Conservation (phyloP, 768 basidiomycete species). For the Panus rudis region DNA sequence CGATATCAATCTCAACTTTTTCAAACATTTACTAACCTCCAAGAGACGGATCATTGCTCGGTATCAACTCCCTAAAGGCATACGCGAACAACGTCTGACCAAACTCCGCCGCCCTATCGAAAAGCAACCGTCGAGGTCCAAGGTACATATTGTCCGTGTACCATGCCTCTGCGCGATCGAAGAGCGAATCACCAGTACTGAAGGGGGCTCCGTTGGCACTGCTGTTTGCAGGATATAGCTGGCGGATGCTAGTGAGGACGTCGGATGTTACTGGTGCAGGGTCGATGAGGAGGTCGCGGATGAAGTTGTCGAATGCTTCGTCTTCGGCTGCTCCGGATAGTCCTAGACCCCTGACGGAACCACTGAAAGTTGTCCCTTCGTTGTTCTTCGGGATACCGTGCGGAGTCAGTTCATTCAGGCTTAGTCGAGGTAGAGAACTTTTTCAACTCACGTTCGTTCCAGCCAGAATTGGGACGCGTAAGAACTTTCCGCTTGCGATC, state of each 20-base stretch:
- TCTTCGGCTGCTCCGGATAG: slow-evolving; percentile 32
- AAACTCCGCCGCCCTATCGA: slow-evolving; percentile 35
- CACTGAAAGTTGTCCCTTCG: slow-evolving; percentile 41
- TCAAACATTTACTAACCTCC: slow-evolving; percentile 33
- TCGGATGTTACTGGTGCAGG: slow-evolving; percentile 38
- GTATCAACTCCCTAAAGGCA: slow-evolving; percentile 47
- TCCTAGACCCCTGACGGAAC: slow-evolving; percentile 27
- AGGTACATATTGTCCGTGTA: slow-evolving; percentile 51
- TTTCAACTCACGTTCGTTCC: slow-evolving; percentile 43
- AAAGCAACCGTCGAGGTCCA: slow-evolving; percentile 38
- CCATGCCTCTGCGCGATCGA: slow-evolving; percentile 45
- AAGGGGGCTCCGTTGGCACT: slow-evolving; percentile 39
- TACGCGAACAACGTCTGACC: slow-evolving; percentile 44
- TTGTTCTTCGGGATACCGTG: slow-evolving; percentile 29
- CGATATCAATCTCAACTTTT: background rate
- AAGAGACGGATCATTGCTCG: slow-evolving; percentile 36
- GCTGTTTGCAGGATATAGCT: slow-evolving; percentile 40
- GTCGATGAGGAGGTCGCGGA: slow-evolving; percentile 41
- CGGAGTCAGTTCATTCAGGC: too few relatives aligned
- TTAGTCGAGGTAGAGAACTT: background rate
- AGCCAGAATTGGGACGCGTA: slow-evolving; percentile 47
- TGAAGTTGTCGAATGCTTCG: slow-evolving; percentile 37
- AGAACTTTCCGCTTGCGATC: slow-evolving; percentile 41
- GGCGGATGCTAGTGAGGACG: slow-evolving; percentile 30
- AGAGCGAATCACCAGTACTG: slow-evolving; percentile 49